These are phyloP conservation scores for Yamadazyma diddensiae DNA, from an alignment of 1,139 yeast genomes.

Conservation along the genomic window DNA sequence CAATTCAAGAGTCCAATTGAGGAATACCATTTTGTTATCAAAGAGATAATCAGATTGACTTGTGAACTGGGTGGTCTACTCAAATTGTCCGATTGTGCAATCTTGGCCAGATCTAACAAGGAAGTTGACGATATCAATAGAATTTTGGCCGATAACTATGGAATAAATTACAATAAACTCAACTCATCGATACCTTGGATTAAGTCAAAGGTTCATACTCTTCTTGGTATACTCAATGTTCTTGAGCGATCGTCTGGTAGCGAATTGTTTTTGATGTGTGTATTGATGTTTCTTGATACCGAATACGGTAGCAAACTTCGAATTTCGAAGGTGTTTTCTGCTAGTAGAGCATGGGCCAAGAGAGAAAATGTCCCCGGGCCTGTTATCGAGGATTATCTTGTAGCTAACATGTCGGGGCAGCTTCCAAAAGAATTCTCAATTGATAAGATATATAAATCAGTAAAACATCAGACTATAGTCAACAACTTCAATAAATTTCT, in stretches of 20 bases:
- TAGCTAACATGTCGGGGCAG: constrained; percentile 1
- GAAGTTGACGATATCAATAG: constrained; percentile 46
- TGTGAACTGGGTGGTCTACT: constrained; percentile 45
- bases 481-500: constrained; percentile 12
- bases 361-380: constrained; percentile 7
- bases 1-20: constrained; percentile 23
- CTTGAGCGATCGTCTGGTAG: constrained; percentile 28
- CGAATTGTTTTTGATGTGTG: constrained; percentile 32
- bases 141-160: constrained; percentile 34
- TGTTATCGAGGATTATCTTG: constrained; percentile 18
- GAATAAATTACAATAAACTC: constrained; percentile 42
- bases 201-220: constrained; percentile 44
- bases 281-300: constrained; percentile 27
- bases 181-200: constrained; percentile 54
- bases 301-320: constrained; percentile 22
- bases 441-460: constrained; percentile 8
- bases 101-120: constrained; percentile 54
- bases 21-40: constrained; percentile 41
- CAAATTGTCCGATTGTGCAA: constrained; percentile 50
- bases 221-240: constrained; percentile 50
- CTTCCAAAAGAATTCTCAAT: constrained; percentile 5
- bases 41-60: constrained; percentile 45
- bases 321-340: constrained; percentile 26
- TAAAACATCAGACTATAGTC: constrained; percentile 3
- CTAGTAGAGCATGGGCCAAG: constrained; percentile 13